Evolutionary conservation across 192 early-diverging fungal species (phyloP).

Genomic region (Mortierella claussenii): DNA sequence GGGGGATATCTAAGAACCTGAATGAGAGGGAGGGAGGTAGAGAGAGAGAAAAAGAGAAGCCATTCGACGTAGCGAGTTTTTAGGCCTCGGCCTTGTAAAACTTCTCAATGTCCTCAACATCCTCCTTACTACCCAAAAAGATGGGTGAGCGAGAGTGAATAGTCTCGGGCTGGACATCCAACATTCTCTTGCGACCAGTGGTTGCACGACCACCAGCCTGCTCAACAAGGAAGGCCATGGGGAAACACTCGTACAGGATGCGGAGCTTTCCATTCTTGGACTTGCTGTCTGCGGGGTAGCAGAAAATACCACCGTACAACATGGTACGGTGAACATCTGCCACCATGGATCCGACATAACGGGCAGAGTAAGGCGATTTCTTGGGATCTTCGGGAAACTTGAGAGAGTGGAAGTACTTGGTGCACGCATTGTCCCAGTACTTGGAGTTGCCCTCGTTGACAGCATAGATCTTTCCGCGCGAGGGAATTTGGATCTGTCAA

Average conservation of each 20-base stretch:
- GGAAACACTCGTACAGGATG: constrained; percentile 98
- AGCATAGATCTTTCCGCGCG: constrained; percentile 95
- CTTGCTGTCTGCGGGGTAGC: constrained; percentile 84
- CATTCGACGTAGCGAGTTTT: too few relatives aligned
- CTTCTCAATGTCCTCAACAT: constrained; percentile 88
- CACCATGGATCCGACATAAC: constrained; percentile 99
- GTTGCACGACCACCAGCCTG: constrained; percentile 95
- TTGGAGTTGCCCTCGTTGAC: constrained; percentile 97
- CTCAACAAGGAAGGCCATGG: constrained; percentile 96
- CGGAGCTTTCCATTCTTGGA: constrained; percentile 92
- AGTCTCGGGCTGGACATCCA: constrained; percentile 86
- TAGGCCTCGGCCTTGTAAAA: constrained; percentile 60
- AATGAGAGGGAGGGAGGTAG: too few relatives aligned
- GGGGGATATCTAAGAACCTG: too few relatives aligned
- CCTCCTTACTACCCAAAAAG: constrained; percentile 89
- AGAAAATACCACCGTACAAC: constrained; percentile 91
- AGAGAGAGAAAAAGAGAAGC: too few relatives aligned
- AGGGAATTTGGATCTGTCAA: constrained; percentile 71
- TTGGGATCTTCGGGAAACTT: constrained; percentile 86
- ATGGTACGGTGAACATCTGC: constrained; percentile 97
- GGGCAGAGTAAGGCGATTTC: constrained; percentile 86
- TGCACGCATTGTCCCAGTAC: constrained; percentile 89
- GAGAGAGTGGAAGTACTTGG: constrained; percentile 88
- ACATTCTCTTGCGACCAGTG: constrained; percentile 82
- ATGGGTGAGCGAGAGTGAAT: constrained; percentile 94